Evolutionary conservation across 257 asterid genomes (phyloP).

Genomic region (Solanum bulbocastanum): DNA sequence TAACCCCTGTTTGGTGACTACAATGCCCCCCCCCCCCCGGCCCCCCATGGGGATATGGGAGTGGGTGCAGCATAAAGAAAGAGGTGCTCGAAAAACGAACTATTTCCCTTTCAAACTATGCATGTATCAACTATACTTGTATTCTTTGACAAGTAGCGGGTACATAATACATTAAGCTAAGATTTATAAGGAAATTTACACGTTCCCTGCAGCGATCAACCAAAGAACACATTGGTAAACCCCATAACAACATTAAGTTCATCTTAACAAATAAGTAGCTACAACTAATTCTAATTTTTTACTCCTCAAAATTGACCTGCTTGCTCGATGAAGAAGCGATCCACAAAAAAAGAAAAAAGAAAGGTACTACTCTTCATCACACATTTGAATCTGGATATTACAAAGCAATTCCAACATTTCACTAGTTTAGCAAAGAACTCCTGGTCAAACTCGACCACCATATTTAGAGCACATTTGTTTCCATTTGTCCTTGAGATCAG

Average conservation of each 20-base stretch:
- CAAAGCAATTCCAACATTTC: not conserved
- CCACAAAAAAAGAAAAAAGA: not conserved
- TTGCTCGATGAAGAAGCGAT: not conserved
- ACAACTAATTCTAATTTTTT: not conserved
- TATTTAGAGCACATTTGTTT: constrained; percentile 30
- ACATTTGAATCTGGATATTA: not conserved
- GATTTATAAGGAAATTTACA: not conserved
- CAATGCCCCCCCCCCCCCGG: not conserved
- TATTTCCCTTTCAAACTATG: not conserved
- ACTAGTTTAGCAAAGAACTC: not conserved
- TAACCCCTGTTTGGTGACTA: not conserved
- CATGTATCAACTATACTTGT: not conserved
- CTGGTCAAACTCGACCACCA: not conserved
- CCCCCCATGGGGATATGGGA: not conserved
- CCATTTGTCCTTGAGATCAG: constrained; percentile 69
- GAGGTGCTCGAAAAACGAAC: not conserved
- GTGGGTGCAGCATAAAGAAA: not conserved
- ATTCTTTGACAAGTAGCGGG: not conserved
- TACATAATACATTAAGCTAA: not conserved
- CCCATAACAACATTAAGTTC: not conserved
- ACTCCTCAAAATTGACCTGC: not conserved
- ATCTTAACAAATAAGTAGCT: not conserved
- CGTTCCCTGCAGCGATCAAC: not conserved
- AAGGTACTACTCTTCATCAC: not conserved
- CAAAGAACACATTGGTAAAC: not conserved